Evolutionary conservation across 176 grass and related monocot species (phyloP), one percentile per base, ranked within the genome.

Genomic region (Typha latifolia): DNA sequence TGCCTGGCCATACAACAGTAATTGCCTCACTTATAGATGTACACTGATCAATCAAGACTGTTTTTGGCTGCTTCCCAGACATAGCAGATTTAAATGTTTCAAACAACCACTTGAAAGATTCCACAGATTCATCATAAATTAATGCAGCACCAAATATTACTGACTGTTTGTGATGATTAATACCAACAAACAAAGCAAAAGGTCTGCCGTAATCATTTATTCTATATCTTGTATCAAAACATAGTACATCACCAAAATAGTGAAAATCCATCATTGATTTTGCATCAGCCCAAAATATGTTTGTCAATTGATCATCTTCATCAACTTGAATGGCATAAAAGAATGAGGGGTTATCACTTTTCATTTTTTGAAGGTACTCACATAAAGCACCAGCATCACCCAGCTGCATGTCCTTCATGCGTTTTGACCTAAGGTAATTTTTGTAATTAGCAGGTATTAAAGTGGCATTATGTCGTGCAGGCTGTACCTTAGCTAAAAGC

Each of bases 321-420:
- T 96, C 82, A 65, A 96, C 82, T 78, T 96, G 84, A 67, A 90
- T 68, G 20, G 91, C 82, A 69, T 85, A 96, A 73, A 96, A 96
- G 79, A 84, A 96, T 68, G 84, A 84, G 69, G 87, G 84, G 75
- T 87, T 85, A 23, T 90, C 63, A 4, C 81, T 81, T 82, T 90
- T 96, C 78, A 79, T 90, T 66, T 80, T 90, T 79, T 82, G 84
- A 32, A 96, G 78, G 69, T 90, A 96, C 75, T 96, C 87, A 65
- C 67, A 83, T 69, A 96, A 73, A n/a, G 57, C 69, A 29, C 78
- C 81, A 53, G 79, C 79, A 76, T 96, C 91, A n/a, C 84, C 84
- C 37, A 24, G 43, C 14, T 73, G 84, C 73, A 96, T 83, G 72
- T 78, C 21, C 64, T 67, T 85, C 19, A 18, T 72, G 12, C 14